phyloP scores from a whole-genome alignment of 2,329 filamentous ascomycete species.

The Epichloe gansuensis region DNA sequence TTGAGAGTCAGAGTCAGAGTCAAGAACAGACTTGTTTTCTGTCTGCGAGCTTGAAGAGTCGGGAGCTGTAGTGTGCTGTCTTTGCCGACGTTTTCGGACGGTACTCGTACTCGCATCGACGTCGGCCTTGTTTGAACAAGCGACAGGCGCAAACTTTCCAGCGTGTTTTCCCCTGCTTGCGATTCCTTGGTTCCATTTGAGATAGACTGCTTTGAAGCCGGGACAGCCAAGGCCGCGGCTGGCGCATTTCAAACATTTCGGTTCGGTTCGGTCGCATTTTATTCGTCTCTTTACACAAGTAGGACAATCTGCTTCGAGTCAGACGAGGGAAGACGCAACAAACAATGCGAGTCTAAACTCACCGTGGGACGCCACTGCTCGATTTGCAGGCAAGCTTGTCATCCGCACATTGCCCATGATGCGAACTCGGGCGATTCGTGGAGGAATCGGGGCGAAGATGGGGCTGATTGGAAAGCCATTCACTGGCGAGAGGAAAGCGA shows the following conservation, averaged over 20 bases:
- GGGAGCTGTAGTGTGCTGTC: neutral
- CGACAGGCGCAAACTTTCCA: conserved; percentile 7
- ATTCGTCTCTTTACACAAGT: conserved; percentile 11
- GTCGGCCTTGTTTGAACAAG: neutral
- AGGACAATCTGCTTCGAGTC: conserved; percentile 8
- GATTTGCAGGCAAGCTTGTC: conserved; percentile 7
- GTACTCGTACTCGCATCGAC: neutral
- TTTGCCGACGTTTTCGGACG: neutral
- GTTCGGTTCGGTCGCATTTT: conserved; percentile 11
- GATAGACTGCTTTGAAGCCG: conserved; percentile 9
- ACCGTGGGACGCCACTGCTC: conserved; percentile 9
- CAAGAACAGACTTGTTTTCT: neutral
- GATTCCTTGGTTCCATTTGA: conserved; percentile 12
- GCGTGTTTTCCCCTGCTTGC: conserved; percentile 11
- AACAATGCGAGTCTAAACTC: neutral
- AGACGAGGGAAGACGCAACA: neutral
- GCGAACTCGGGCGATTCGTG: neutral
- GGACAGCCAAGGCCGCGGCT: conserved; percentile 9
- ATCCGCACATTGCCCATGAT: conserved; percentile 9
- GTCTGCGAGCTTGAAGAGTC: neutral
- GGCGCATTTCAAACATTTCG: conserved; percentile 10
- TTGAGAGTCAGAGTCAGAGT: neutral
- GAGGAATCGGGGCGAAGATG: neutral
- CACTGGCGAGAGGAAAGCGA: neutral
- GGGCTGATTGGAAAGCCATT: neutral